A percentile compares a stretch with the other conserved stretches of the same genome.
These are phyloP conservation scores for Pseudognaphalium luteoalbum DNA, from an alignment of 129 eudicot genomes.

Conservation along the genomic window DNA sequence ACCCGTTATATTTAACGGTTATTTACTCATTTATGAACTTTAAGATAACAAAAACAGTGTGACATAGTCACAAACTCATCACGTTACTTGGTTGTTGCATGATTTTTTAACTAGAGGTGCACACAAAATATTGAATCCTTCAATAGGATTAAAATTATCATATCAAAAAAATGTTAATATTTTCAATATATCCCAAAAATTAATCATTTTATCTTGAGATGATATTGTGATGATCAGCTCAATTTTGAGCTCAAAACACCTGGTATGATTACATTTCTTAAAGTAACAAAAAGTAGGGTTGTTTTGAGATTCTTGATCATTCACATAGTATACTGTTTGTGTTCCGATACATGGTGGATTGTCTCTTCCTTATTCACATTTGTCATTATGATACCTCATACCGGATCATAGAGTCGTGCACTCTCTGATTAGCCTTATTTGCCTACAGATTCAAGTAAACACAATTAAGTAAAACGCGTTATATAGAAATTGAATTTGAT, in stretches of 20 bases:
- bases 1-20: not conserved
- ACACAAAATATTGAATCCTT: not conserved
- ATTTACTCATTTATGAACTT: not conserved
- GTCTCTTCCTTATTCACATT: conserved; percentile 6
- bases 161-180: no score
- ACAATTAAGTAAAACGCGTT: not conserved
- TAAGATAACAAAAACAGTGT: no score
- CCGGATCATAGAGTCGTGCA: conserved; percentile 34
- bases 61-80: no score
- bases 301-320: not conserved
- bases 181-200: no score
- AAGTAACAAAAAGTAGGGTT: not conserved
- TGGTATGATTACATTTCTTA: no score
- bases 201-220: no score
- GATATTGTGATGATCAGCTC: no score
- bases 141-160: not conserved
- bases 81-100: no score
- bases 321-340: not conserved
- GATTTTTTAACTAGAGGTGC: no score
- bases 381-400: conserved; percentile 32
- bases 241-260: no score
- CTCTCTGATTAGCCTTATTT: conserved; percentile 52
- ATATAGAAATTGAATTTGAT: not conserved
- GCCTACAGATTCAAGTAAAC: conserved; percentile 41
- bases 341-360: not conserved